Conservation (phyloP, 202 grass and related monocot genomes). For the Saccharum hybrid region DNA sequence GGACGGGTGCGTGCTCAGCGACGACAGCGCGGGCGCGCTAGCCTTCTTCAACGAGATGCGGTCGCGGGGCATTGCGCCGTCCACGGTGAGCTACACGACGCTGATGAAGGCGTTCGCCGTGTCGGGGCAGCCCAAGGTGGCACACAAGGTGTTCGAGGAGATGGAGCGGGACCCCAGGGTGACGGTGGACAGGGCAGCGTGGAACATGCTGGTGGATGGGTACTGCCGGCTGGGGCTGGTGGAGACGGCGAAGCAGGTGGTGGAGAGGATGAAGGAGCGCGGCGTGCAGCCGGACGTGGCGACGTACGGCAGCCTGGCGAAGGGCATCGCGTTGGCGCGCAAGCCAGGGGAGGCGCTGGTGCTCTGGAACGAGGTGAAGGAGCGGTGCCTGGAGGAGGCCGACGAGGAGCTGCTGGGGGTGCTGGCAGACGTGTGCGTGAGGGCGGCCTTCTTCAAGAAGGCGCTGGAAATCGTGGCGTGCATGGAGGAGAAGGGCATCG, state of each 20-base stretch:
- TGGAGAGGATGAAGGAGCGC: slow-evolving; percentile 72
- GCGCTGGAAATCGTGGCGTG: slow-evolving; percentile 89
- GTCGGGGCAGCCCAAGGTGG: slow-evolving; percentile 74
- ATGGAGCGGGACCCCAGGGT: slow-evolving; percentile 75
- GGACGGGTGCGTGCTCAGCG: slow-evolving; percentile 77
- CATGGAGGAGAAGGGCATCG: slow-evolving; percentile 91
- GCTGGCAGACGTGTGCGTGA: slow-evolving; percentile 79
- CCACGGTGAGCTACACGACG: slow-evolving; percentile 86
- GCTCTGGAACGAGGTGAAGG: slow-evolving; percentile 84
- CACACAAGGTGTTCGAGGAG: slow-evolving; percentile 85
- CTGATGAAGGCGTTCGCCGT: slow-evolving; percentile 89
- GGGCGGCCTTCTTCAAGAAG: slow-evolving; percentile 81
- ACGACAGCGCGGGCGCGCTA: slow-evolving; percentile 71
- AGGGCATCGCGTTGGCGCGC: slow-evolving; percentile 62
- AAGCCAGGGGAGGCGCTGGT: slow-evolving; percentile 82
- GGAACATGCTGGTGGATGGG: slow-evolving; percentile 86
- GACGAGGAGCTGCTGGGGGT: slow-evolving; percentile 80
- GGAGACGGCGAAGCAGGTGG: slow-evolving; percentile 64
- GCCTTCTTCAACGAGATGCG: slow-evolving; percentile 88
- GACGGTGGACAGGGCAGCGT: slow-evolving; percentile 68
- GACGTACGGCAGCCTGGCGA: slow-evolving; percentile 86
- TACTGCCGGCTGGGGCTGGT: slow-evolving; percentile 72
- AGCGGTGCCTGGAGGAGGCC: slow-evolving; percentile 61
- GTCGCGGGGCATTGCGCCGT: slow-evolving; percentile 64
- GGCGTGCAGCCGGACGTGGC: slow-evolving; percentile 60